Conservation (phyloP, 148 eudicot genomes). For the Persicaria maculosa region DNA sequence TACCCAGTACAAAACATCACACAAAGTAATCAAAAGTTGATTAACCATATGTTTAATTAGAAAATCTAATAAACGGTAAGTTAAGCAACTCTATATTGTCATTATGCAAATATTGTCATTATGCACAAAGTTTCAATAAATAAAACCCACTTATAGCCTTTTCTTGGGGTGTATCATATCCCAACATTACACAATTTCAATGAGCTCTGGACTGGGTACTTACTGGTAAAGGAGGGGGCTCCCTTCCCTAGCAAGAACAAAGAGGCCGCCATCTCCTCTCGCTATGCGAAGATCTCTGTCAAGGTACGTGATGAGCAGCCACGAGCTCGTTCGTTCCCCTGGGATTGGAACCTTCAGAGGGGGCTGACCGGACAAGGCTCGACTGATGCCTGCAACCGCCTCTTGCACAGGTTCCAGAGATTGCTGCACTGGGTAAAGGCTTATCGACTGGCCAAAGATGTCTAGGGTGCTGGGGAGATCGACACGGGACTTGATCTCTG, state of each 20-base stretch:
- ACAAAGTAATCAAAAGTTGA: no score
- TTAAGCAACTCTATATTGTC: background rate
- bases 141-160: background rate
- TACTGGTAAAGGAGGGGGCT: conserved; percentile 62
- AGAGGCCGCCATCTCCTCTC: conserved; percentile 96
- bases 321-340: conserved; percentile 67
- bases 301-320: conserved; percentile 78
- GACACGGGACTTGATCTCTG: conserved; percentile 71
- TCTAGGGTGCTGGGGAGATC: conserved; percentile 70
- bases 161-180: background rate
- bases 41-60: no score
- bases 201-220: background rate
- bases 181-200: background rate
- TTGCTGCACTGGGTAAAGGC: conserved; percentile 67
- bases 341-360: conserved; percentile 79
- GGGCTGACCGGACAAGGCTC: conserved; percentile 50
- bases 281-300: conserved; percentile 86
- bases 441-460: conserved; percentile 69
- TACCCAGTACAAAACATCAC: no score
- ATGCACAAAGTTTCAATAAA: conserved; percentile 4
- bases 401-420: conserved; percentile 69
- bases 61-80: no score
- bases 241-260: conserved; percentile 91
- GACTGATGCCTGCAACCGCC: conserved; percentile 50
- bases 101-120: background rate